Conservation (phyloP, 768 basidiomycete species). For the Serendipita sp. region DNA sequence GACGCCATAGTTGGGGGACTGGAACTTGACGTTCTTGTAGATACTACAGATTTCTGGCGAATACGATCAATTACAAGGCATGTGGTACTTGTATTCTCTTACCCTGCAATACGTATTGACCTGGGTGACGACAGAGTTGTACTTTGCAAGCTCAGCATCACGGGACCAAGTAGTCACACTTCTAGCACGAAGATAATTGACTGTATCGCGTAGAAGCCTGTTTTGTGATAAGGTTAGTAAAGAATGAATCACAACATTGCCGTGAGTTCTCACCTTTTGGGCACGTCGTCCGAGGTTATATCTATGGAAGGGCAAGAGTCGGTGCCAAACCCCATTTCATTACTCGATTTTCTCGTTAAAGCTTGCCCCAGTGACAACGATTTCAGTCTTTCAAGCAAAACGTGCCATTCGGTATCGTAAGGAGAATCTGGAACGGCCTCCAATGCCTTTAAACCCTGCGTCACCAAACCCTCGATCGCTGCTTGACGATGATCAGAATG, state of each 20-base stretch:
- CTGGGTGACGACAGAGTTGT: conserved; percentile 1
- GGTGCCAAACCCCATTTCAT: neutral
- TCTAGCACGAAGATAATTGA: neutral
- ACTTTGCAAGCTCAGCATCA: neutral
- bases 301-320: neutral
- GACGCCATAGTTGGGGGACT: conserved; percentile 4
- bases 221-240: neutral
- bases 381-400: neutral
- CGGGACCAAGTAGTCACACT: neutral
- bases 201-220: neutral
- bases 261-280: neutral
- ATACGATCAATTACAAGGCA: too few species aligned
- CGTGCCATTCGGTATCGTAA: neutral
- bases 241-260: neutral
- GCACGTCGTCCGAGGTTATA: neutral
- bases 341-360: neutral
- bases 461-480: neutral
- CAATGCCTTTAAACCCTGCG: neutral
- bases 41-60: neutral
- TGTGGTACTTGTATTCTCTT: neutral
- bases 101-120: neutral
- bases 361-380: neutral
- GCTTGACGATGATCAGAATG: neutral
- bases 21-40: neutral
- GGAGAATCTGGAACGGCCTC: neutral